Evolutionary conservation across 352 stramenopile species (phyloP).

Genomic region (Globisporangium heterothallicum): DNA sequence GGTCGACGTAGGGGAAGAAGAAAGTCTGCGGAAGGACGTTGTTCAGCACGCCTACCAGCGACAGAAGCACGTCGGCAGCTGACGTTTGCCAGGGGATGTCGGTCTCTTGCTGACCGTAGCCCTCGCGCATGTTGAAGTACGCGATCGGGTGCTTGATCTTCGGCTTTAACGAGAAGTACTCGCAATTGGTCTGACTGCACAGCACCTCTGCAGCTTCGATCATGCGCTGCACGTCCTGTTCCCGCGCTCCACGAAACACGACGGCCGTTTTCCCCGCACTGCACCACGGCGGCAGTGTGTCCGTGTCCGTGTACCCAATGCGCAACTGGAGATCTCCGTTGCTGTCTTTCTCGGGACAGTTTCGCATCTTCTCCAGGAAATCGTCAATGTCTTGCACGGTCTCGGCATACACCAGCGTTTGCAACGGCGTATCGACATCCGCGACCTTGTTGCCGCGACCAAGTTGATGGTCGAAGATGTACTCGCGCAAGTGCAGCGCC

Average conservation of each 20-base stretch:
- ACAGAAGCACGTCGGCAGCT: constrained; percentile 41
- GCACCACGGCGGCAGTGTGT: constrained; percentile 28
- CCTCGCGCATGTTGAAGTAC: constrained; percentile 65
- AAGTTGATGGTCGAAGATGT: constrained; percentile 55
- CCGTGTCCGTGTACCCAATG: not conserved
- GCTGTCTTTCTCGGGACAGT: constrained; percentile 9
- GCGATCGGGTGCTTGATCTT: constrained; percentile 41
- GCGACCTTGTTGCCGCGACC: constrained; percentile 58
- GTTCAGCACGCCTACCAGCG: constrained; percentile 46
- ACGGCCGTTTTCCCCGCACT: constrained; percentile 35
- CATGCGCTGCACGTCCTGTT: constrained; percentile 38
- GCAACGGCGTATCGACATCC: constrained; percentile 33
- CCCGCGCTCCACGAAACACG: constrained; percentile 43
- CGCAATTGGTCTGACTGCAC: constrained; percentile 37
- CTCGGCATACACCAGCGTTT: constrained; percentile 52
- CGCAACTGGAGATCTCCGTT: not conserved
- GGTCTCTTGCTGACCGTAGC: constrained; percentile 27
- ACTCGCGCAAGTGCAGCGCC: constrained; percentile 46
- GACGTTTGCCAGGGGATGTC: constrained; percentile 46
- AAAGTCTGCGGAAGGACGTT: constrained; percentile 40
- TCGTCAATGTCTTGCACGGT: constrained; percentile 37
- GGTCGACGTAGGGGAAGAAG: constrained; percentile 33
- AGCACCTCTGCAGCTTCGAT: constrained; percentile 33
- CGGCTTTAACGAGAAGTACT: constrained; percentile 50
- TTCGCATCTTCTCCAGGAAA: constrained; percentile 30